These are phyloP conservation scores for Maudiozyma serrabonitensis DNA, from an alignment of 805 yeast species.

Conservation along the genomic window DNA sequence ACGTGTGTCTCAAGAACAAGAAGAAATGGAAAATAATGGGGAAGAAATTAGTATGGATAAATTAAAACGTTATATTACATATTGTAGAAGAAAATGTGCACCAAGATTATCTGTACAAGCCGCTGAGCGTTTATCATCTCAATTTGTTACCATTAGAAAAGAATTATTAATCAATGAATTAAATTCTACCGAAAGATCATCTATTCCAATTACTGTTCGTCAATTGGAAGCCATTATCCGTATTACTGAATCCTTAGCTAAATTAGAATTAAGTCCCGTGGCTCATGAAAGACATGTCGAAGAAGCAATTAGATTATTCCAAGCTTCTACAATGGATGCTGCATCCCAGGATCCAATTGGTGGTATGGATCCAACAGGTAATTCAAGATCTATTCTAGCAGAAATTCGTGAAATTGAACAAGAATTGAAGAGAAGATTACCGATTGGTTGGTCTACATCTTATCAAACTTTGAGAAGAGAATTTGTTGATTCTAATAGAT, in stretches of 20 bases:
- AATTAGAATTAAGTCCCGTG: conserved; percentile 68
- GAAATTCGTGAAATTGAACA: conserved; percentile 75
- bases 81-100: conserved; percentile 83
- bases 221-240: conserved; percentile 96
- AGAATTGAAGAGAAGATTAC: conserved; percentile 80
- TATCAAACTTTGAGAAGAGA: conserved; percentile 76
- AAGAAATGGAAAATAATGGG: conserved; percentile 42
- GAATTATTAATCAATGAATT: conserved; percentile 73
- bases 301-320: conserved; percentile 88
- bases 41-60: conserved; percentile 84
- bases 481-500: conserved; percentile 58
- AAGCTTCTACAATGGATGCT: conserved; percentile 97
- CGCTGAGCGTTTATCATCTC: conserved; percentile 79
- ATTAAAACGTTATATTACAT: conserved; percentile 87
- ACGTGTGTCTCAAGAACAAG: conserved; percentile 35
- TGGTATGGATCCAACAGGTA: conserved; percentile 39
- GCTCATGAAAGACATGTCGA: conserved; percentile 87
- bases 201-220: conserved; percentile 95
- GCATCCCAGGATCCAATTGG: conserved; percentile 46
- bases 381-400: conserved; percentile 47
- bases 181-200: conserved; percentile 76
- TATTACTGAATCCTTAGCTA: conserved; percentile 89
- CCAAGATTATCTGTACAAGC: conserved; percentile 87
- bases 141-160: conserved; percentile 83
- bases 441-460: conserved; percentile 93